These are phyloP conservation scores for Tricholoma terreum DNA, from an alignment of 768 basidiomycete genomes.

Conservation along the genomic window DNA sequence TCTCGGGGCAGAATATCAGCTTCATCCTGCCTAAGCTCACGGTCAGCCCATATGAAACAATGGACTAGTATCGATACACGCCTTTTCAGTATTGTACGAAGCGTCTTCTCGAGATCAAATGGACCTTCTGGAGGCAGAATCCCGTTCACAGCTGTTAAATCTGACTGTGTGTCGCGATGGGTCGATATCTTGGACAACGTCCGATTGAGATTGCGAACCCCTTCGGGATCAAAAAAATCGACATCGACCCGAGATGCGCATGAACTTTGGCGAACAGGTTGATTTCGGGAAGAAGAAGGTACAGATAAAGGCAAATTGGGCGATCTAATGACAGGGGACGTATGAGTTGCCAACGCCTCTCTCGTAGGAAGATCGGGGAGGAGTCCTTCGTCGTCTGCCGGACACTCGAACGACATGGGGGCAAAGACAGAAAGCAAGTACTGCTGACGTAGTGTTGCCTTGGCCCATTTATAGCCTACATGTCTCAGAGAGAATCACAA, in stretches of 20 bases:
- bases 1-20: constrained; percentile 32
- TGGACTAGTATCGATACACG: constrained; percentile 5
- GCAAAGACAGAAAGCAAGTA: too few relatives aligned
- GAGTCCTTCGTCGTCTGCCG: constrained; percentile 10
- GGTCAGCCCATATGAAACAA: background rate
- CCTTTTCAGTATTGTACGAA: constrained; percentile 31
- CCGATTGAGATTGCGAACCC: constrained; percentile 2
- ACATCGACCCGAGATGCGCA: background rate
- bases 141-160: constrained; percentile 9
- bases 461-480: too few relatives aligned
- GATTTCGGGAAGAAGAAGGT: background rate
- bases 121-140: constrained; percentile 23
- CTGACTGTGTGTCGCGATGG: background rate
- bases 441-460: too few relatives aligned
- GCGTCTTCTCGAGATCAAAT: constrained; percentile 36
- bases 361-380: constrained; percentile 11
- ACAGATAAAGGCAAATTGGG: background rate
- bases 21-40: constrained; percentile 14
- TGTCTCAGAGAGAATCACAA: too few relatives aligned
- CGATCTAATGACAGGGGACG: background rate
- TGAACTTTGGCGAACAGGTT: constrained; percentile 8
- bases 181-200: constrained; percentile 1
- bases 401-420: background rate
- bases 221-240: constrained; percentile 12
- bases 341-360: constrained; percentile 10